A percentile compares a stretch with the other conserved stretches of the same genome.
Conservation (phyloP, 306 rosid genomes). For the Castanea sativa region DNA sequence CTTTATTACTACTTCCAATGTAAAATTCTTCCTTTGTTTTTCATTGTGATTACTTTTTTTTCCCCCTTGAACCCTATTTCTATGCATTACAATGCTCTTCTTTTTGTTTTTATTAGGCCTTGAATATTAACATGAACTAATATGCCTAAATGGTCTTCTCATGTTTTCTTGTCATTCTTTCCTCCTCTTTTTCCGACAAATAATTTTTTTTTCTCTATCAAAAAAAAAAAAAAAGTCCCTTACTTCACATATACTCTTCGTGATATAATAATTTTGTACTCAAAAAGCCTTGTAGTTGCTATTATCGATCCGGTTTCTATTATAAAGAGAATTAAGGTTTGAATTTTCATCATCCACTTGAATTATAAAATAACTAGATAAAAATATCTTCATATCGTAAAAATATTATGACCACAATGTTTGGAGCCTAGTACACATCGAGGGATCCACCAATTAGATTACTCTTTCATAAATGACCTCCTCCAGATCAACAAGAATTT, state of each 20-base stretch:
- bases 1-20: conserved; percentile 35
- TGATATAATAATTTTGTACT: neutral
- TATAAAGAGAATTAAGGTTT: too few species aligned
- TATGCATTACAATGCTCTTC: neutral
- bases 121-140: too few species aligned
- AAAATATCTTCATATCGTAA: too few species aligned
- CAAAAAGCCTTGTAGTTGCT: too few species aligned
- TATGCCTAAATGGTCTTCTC: too few species aligned
- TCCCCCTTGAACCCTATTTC: neutral
- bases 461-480: neutral
- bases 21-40: neutral
- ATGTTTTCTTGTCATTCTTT: too few species aligned
- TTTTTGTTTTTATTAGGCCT: neutral
- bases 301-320: too few species aligned
- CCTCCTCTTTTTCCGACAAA: neutral
- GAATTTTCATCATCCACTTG: too few species aligned
- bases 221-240: neutral
- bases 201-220: neutral
- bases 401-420: neutral
- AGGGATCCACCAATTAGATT: neutral
- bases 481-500: neutral
- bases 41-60: neutral
- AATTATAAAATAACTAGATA: too few species aligned
- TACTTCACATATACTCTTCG: neutral
- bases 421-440: neutral